Evolutionary conservation across 1,284 basidiomycete species (phyloP).

Genomic region (Neotropicomus parvogracilis): DNA sequence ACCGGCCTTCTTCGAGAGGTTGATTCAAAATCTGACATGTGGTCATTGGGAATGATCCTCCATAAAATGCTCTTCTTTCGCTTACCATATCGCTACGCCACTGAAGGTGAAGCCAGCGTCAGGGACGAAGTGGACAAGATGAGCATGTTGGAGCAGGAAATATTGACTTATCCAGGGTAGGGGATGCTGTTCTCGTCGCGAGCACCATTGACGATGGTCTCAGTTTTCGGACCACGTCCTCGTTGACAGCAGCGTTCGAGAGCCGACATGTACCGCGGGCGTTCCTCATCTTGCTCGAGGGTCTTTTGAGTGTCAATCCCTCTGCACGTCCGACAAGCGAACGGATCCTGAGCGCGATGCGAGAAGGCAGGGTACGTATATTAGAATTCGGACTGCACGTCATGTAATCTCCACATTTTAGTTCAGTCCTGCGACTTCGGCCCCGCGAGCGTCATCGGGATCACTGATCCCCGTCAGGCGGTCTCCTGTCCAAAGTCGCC

Average conservation of each 20-base stretch:
- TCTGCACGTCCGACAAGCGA: conserved; percentile 66
- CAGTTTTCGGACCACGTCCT: conserved; percentile 59
- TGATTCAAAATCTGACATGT: conserved; percentile 87
- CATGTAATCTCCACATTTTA: conserved; percentile 5
- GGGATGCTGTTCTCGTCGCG: conserved; percentile 12
- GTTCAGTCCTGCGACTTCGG: conserved; percentile 24
- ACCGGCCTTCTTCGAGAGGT: conserved; percentile 69
- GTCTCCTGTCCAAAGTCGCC: conserved; percentile 11
- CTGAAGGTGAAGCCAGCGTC: conserved; percentile 46
- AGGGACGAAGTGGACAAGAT: conserved; percentile 57
- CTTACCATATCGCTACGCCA: conserved; percentile 71
- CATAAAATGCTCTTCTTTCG: conserved; percentile 89
- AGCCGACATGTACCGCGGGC: conserved; percentile 65
- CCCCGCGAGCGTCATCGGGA: conserved; percentile 8
- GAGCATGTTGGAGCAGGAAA: conserved; percentile 66
- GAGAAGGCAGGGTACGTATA: conserved; percentile 59
- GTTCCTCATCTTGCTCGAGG: conserved; percentile 69
- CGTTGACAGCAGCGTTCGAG: conserved; percentile 54
- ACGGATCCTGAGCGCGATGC: conserved; percentile 60
- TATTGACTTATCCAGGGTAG: conserved; percentile 72
- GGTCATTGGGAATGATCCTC: conserved; percentile 88
- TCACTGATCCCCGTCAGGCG: conserved; percentile 27
- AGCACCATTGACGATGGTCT: conserved; percentile 7
- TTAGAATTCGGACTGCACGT: not conserved
- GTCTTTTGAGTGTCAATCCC: conserved; percentile 62